Conservation (phyloP, 2,329 filamentous ascomycete genomes). For the Pestalotiopsis sp. region DNA sequence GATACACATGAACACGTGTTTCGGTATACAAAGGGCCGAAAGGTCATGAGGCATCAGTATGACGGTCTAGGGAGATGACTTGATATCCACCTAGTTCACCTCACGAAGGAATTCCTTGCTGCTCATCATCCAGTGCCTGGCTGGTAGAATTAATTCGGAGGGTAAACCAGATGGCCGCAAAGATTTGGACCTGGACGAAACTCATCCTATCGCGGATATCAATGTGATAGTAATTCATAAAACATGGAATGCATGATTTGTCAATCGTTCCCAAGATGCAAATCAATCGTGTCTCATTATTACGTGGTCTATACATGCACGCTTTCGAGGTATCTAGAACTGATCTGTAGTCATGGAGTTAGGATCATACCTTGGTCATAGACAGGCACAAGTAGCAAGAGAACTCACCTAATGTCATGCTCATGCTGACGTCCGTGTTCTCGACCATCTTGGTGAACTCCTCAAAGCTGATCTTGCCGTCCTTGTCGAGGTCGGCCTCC, state of each 20-base stretch:
- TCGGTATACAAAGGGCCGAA: too few species aligned
- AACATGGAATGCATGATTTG: neutral
- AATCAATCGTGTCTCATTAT: conserved; percentile 21
- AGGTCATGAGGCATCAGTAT: too few species aligned
- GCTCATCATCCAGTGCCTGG: too few species aligned
- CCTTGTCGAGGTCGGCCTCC: conserved; percentile 94
- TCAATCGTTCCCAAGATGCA: neutral
- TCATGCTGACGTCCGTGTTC: conserved; percentile 80
- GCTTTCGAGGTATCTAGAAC: conserved; percentile 27
- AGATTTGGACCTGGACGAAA: too few species aligned
- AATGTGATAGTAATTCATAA: neutral
- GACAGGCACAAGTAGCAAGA: neutral
- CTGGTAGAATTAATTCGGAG: too few species aligned
- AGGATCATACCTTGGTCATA: neutral
- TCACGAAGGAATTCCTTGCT: too few species aligned
- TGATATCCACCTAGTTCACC: too few species aligned
- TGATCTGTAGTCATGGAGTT: conserved; percentile 21
- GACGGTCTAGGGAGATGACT: too few species aligned
- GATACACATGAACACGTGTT: too few species aligned
- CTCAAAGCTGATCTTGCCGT: conserved; percentile 98
- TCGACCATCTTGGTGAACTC: conserved; percentile 99
- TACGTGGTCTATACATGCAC: conserved; percentile 14
- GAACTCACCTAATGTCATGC: conserved; percentile 69
- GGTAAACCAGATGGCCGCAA: too few species aligned
- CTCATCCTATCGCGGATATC: too few species aligned